Conservation (phyloP, 768 basidiomycete genomes). For the Pleurotus pulmonarius region DNA sequence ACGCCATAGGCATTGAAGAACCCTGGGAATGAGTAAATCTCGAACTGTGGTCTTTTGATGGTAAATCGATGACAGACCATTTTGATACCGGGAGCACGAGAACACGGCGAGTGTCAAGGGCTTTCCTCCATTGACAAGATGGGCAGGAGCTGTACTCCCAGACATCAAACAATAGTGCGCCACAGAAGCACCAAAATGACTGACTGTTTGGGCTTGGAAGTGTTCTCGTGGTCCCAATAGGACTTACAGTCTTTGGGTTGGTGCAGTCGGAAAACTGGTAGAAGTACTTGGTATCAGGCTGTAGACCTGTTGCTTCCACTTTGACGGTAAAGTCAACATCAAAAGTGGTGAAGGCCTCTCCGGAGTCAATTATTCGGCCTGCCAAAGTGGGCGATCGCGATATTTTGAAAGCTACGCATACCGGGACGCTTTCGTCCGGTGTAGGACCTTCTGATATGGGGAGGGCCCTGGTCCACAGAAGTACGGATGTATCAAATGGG, state of each 20-base stretch:
- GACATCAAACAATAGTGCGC: not conserved
- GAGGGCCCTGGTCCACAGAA: conserved; percentile 56
- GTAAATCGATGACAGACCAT: conserved; percentile 24
- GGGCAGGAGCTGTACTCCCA: conserved; percentile 35
- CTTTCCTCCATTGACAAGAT: conserved; percentile 47
- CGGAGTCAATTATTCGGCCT: conserved; percentile 33
- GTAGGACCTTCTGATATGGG: conserved; percentile 26
- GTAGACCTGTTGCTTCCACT: conserved; percentile 48
- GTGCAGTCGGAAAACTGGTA: conserved; percentile 55
- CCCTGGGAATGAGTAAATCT: conserved; percentile 24
- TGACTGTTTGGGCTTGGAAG: conserved; percentile 41
- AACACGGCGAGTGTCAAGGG: conserved; percentile 54
- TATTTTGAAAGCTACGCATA: conserved; percentile 46
- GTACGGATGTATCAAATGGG: conserved; percentile 48
- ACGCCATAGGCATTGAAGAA: conserved; percentile 62
- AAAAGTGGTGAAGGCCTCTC: conserved; percentile 49
- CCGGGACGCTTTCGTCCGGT: conserved; percentile 47
- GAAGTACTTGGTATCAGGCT: conserved; percentile 51
- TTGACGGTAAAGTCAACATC: conserved; percentile 62
- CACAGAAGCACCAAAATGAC: conserved; percentile 11
- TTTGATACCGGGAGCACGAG: conserved; percentile 54
- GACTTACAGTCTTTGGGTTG: conserved; percentile 35
- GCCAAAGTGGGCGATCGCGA: conserved; percentile 30
- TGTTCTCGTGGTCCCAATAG: conserved; percentile 50
- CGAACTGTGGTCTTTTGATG: not conserved